Evolutionary conservation across 257 asterid genomes (phyloP).

Genomic region (Jacaranda mimosifolia): DNA sequence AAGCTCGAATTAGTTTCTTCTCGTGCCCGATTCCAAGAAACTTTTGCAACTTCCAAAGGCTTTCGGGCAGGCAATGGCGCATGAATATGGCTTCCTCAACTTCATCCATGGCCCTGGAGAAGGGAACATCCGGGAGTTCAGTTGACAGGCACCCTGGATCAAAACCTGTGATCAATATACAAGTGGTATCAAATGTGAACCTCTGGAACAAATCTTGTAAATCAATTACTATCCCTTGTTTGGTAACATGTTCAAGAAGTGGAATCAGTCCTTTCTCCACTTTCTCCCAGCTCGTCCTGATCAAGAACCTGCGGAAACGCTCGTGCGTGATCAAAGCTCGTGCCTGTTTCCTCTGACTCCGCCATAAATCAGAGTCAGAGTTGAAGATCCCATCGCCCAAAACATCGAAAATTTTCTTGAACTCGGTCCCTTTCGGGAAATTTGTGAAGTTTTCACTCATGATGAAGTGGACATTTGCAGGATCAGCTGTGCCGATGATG

Average conservation of each 20-base stretch:
- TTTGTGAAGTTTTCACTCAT: conserved; percentile 65
- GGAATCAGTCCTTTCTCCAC: conserved; percentile 54
- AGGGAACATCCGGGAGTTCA: conserved; percentile 62
- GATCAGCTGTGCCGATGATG: conserved; percentile 54
- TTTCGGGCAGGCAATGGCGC: conserved; percentile 61
- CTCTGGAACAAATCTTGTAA: conserved; percentile 70
- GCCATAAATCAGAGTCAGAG: conserved; percentile 59
- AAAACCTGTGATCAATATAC: conserved; percentile 58
- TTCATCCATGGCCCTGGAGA: conserved; percentile 72
- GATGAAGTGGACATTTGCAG: conserved; percentile 59
- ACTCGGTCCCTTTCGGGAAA: conserved; percentile 59
- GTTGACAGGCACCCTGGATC: conserved; percentile 71
- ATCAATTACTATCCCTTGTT: conserved; percentile 43
- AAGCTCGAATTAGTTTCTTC: conserved; percentile 46
- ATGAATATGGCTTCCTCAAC: conserved; percentile 66
- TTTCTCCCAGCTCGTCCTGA: conserved; percentile 53
- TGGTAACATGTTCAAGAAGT: conserved; percentile 51
- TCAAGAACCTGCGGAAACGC: conserved; percentile 52
- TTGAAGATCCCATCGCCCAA: conserved; percentile 68
- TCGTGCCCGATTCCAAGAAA: conserved; percentile 57
- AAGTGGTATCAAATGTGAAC: conserved; percentile 66
- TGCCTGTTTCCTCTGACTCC: conserved; percentile 57
- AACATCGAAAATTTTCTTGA: conserved; percentile 57
- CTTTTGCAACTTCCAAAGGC: conserved; percentile 52
- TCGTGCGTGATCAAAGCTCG: conserved; percentile 56